A percentile compares a stretch with the other conserved stretches of the same genome.
Conservation (phyloP, 2,329 filamentous ascomycete species). For the Berkeleyomyces basicola region DNA sequence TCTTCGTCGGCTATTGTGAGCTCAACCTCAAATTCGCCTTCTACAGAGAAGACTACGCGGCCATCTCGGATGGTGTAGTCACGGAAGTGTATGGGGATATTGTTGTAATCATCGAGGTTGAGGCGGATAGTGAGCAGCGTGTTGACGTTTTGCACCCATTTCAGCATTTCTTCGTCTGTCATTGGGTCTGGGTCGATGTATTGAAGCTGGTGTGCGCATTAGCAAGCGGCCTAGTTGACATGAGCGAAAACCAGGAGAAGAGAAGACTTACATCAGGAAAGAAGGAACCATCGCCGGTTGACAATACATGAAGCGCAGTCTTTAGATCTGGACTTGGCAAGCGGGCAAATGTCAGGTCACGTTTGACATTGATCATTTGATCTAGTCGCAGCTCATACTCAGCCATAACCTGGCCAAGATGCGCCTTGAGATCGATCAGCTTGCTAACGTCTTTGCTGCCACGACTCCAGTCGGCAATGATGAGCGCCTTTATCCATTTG, state of each 20-base stretch:
- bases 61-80: slow-evolving; percentile 68
- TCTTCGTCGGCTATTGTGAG: slow-evolving; percentile 81
- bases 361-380: slow-evolving; percentile 54
- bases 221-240: not conserved
- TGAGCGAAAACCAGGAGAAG: not conserved
- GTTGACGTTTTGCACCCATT: slow-evolving; percentile 65
- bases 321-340: slow-evolving; percentile 81
- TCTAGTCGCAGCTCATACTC: slow-evolving; percentile 44
- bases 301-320: slow-evolving; percentile 72
- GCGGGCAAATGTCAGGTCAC: slow-evolving; percentile 53
- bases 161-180: slow-evolving; percentile 53
- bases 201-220: slow-evolving; percentile 39
- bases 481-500: slow-evolving; percentile 83
- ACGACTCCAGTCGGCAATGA: slow-evolving; percentile 80
- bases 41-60: slow-evolving; percentile 74
- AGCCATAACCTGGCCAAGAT: slow-evolving; percentile 47
- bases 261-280: slow-evolving; percentile 53
- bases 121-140: slow-evolving; percentile 67
- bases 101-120: slow-evolving; percentile 68
- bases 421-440: slow-evolving; percentile 71
- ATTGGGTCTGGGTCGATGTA: slow-evolving; percentile 63
- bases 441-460: slow-evolving; percentile 65
- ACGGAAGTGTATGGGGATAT: slow-evolving; percentile 55
- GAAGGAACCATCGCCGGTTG: slow-evolving; percentile 59
- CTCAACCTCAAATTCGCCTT: slow-evolving; percentile 81